Base-by-base conservation (phyloP, 306 rosid genomes). In the Acacia confusa region DNA sequence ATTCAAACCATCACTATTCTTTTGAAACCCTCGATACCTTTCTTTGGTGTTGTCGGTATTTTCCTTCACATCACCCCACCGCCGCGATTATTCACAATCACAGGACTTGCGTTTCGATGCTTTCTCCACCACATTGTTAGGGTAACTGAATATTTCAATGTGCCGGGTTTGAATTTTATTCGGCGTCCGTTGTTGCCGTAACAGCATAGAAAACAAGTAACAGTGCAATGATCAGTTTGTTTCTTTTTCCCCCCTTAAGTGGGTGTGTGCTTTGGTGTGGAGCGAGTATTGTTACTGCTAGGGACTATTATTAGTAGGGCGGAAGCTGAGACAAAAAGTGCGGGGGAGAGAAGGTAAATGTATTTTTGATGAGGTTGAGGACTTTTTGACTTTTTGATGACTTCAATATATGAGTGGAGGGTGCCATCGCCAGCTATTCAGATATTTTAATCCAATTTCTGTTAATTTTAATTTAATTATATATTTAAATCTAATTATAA, bases 181-280 rank as follows among this genome's bases (percentile, higher is more conserved):
- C 32, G 72, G 65, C 72, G 27, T 76, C 65, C 53, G 40, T 60
- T 76, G 70, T 60, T 25, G 36, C 52, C 66, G 30, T 20, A 44
- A 70, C 74, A 43, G 83, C 78, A 22, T 30, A 55, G 53, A 60
- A 53, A 74, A 65, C 66, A 27, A 77, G 60, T 20, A 67, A 78
- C 78, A 40, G 77, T 67, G 74, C 65, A 20, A 73, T 66, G 70
- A 47, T 78, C 41, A 57, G 27, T 57, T 57, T 57, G 15, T 57
- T 8, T 9, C 24, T 20, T 50, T 3, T 17, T 50, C 2, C 7
- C 57, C 57, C 57, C 17, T 50, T 2, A 0, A 5, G 40, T 6
- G 1, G 40, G 40, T 47, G 14, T 47, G 52, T 14, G 14, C 14
- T 47, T 47, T 47, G 16, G 52, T 47, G 17, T 2, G 16, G 16